Evolutionary conservation across 176 grass and related monocot genomes (phyloP), one percentile per base, ranked within the genome.

Genomic region (Hyparrhenia diplandra): DNA sequence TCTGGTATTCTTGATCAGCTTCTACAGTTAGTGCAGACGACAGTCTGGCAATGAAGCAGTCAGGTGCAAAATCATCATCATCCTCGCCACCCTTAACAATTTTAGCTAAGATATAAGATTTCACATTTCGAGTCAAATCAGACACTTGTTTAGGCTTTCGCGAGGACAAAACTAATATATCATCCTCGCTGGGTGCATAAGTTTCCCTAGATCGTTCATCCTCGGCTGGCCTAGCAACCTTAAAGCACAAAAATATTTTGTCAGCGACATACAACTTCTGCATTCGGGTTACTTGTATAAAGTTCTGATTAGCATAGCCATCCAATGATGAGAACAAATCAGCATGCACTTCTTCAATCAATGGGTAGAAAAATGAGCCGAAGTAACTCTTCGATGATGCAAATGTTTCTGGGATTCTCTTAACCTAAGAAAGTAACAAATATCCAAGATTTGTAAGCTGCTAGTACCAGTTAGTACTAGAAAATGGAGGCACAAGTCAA

Each of bases 271-370:
- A 20, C 54, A 74, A 65, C 35, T 80, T 54, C 45, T 37, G 43
- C 49, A 83, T 29, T 58, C 5, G 73, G 16, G 54, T 35, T 84
- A 92, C 74, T 76, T 76, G 6, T 17, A 76, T 34, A 65, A 69
- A 86, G 58, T 76, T 81, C 7, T 73, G 52, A 6, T 84, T 37
- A 29, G 74, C 43, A 45, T 83, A 79, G 34, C 39, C 24, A 41
- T 89, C 83, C 31, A 92, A 80, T 32, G 64, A 69, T 1, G 86
- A 88, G 35, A 64, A 86, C 6, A 92, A 7, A 46, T 92, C 79
- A 17, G 74, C 82, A 21, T 71, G 90, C 34, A 64, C 41, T 88
- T 92, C 90, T 83, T 92, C 90, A 29, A 92, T 80, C 39, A 89
- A 20, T 14, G 71, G 71, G 71, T 55, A 34, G 6, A 0, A 6